Evolutionary conservation across 139 green algal genomes (phyloP), one percentile per base, ranked within the genome.

Genomic region (Choricystis sp.): DNA sequence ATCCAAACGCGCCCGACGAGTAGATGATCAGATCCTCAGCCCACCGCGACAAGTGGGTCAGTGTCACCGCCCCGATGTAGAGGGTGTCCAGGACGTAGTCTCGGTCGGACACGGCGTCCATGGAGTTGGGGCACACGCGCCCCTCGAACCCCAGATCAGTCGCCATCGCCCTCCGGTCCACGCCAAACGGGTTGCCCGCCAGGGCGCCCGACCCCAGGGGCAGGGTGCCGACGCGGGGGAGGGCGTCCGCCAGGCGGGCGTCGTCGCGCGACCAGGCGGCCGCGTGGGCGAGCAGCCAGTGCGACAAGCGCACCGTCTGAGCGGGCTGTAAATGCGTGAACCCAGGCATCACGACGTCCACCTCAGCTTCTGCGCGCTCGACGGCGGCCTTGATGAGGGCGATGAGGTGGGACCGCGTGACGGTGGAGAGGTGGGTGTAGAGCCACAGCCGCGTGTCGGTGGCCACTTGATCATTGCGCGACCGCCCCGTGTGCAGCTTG

Each of bases 21-120:
- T 96, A 98, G 70, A 98, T 90, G 82, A 98, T 96, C 30, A 96
- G 79, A 77, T 98, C 91, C 72, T 98, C 91, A 0, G 85, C 83
- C 78, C 82, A 96, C 63, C 94, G 80, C 26, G 71, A 86, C 24
- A 96, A 74, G 75, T 99, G 94, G 24, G 82, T 78, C 61, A 88
- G 69, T 60, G 92, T 83, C 70, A 96, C 75, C 0, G 74, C 65
- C 26, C 79, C 72, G 49, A 86, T 85, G 69, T 95, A 96, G 2
- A 96, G 62, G 4, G 80, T 83, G 79, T 99, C 94, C 0, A 85
- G 69, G 24, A 98, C 83, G 68, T 86, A 99, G 79, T 99, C 94
- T 24, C 94, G 81, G 77, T 98, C 92, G 49, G 65, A 73, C 31
- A 98, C 92, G 49, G 86, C 90, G 67, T 98, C 92, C 88, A 98